These are phyloP conservation scores for Hibiscus syriacus DNA, from an alignment of 345 rosid genomes.

Conservation along the genomic window DNA sequence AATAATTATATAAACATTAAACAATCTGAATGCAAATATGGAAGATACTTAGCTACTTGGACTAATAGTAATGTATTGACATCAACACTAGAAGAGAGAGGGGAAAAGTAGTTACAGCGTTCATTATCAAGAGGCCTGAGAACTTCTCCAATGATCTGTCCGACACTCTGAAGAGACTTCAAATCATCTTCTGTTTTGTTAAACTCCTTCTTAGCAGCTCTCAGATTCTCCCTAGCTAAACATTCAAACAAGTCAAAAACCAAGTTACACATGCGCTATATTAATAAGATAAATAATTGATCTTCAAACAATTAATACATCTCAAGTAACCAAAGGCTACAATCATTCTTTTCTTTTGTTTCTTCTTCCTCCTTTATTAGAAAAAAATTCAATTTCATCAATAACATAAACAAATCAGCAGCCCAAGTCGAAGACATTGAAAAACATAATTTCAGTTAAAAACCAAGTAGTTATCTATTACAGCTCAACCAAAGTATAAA, in stretches of 20 bases:
- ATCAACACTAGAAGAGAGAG: too few species aligned
- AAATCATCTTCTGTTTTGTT: slow-evolving; percentile 97
- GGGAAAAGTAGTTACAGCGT: slow-evolving; percentile 53
- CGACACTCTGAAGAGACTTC: slow-evolving; percentile 98
- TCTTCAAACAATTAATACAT: too few species aligned
- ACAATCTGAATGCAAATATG: background rate
- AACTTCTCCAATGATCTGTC: slow-evolving; percentile 98
- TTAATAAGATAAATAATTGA: too few species aligned
- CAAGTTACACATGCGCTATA: too few species aligned
- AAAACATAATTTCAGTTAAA: background rate
- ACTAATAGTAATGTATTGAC: too few species aligned
- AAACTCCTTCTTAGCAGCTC: slow-evolving; percentile 84
- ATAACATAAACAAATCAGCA: background rate
- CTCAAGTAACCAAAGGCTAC: too few species aligned
- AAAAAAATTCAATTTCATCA: background rate
- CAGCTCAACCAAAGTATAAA: background rate
- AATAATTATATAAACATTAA: background rate
- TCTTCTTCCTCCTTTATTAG: background rate
- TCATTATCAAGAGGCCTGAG: slow-evolving; percentile 91
- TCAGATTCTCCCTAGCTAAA: slow-evolving; percentile 78
- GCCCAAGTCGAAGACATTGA: too few species aligned
- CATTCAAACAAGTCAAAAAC: background rate
- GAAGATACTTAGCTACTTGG: too few species aligned
- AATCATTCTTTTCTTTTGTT: background rate
- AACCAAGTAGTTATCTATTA: background rate